These are phyloP conservation scores for Botrytis paeoniae DNA, from an alignment of 2,329 filamentous ascomycete genomes.

Conservation along the genomic window DNA sequence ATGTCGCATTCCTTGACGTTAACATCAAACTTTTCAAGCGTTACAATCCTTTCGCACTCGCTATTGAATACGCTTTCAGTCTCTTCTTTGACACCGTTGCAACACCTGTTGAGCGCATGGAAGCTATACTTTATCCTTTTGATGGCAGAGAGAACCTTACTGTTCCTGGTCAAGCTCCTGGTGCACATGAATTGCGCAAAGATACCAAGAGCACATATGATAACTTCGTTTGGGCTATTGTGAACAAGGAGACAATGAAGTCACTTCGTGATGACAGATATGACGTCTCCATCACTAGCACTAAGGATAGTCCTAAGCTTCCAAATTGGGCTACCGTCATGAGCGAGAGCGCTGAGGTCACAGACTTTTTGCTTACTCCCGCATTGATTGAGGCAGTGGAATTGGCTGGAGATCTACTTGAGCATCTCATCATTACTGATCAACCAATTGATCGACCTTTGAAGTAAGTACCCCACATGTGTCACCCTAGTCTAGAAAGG, in stretches of 20 bases:
- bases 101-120: slow-evolving; percentile 67
- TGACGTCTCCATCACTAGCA: slow-evolving; percentile 87
- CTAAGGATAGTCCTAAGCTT: slow-evolving; percentile 88
- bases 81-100: slow-evolving; percentile 79
- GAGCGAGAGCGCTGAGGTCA: slow-evolving; percentile 95
- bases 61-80: slow-evolving; percentile 65
- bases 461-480: slow-evolving; percentile 57
- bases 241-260: slow-evolving; percentile 95
- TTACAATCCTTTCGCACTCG: slow-evolving; percentile 33
- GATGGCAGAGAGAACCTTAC: slow-evolving; percentile 85
- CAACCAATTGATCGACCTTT: slow-evolving; percentile 83
- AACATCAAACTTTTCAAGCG: slow-evolving; percentile 41
- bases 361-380: slow-evolving; percentile 79
- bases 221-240: slow-evolving; percentile 89
- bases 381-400: slow-evolving; percentile 80
- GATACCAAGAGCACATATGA: slow-evolving; percentile 71
- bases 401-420: slow-evolving; percentile 73
- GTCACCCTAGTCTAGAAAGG: neutral
- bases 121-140: slow-evolving; percentile 80
- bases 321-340: slow-evolving; percentile 89
- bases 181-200: slow-evolving; percentile 54
- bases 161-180: slow-evolving; percentile 61
- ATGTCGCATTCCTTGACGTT: slow-evolving; percentile 86
- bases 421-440: slow-evolving; percentile 86
- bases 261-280: slow-evolving; percentile 87